Percentiles rank a stretch among this genome's conserved stretches.
Conservation (phyloP, 208 protist species). For the Trypanosoma vivax region DNA sequence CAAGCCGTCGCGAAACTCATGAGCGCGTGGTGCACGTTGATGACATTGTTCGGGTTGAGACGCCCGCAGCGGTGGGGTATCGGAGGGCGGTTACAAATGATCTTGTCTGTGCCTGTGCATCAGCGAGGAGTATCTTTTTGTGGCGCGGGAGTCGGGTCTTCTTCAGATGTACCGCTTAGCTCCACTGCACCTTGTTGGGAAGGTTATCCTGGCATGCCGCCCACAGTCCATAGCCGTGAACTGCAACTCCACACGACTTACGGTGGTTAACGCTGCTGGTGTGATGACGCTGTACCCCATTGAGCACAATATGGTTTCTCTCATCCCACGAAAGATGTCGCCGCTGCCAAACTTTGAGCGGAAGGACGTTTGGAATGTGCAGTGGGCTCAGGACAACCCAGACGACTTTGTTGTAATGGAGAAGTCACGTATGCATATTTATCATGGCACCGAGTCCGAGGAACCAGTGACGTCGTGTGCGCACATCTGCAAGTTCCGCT, state of each 20-base stretch:
- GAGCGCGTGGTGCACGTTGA: constrained; percentile 91
- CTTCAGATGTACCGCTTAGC: constrained; percentile 87
- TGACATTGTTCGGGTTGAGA: constrained; percentile 76
- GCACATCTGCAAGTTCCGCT: constrained; percentile 91
- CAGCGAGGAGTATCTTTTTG: constrained; percentile 73
- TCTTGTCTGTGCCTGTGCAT: constrained; percentile 86
- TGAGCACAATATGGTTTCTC: constrained; percentile 45
- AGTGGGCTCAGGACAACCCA: constrained; percentile 92
- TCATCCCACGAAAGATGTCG: constrained; percentile 55
- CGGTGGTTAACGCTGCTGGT: constrained; percentile 89
- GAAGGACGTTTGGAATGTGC: constrained; percentile 94
- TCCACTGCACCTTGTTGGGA: constrained; percentile 75
- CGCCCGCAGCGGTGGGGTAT: constrained; percentile 29
- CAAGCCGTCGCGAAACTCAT: constrained; percentile 46
- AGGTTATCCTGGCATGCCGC: constrained; percentile 67
- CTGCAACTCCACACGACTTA: constrained; percentile 84
- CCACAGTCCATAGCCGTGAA: constrained; percentile 86
- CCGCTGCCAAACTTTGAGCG: constrained; percentile 74
- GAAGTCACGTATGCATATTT: constrained; percentile 93
- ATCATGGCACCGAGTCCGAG: constrained; percentile 81
- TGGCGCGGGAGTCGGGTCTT: constrained; percentile 86
- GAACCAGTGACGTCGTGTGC: constrained; percentile 84
- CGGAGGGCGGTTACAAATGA: constrained; percentile 85
- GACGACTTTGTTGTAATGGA: constrained; percentile 93
- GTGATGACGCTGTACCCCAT: constrained; percentile 62